phyloP scores from a whole-genome alignment of 176 grass and related monocot species.

The Stipa capillata region DNA sequence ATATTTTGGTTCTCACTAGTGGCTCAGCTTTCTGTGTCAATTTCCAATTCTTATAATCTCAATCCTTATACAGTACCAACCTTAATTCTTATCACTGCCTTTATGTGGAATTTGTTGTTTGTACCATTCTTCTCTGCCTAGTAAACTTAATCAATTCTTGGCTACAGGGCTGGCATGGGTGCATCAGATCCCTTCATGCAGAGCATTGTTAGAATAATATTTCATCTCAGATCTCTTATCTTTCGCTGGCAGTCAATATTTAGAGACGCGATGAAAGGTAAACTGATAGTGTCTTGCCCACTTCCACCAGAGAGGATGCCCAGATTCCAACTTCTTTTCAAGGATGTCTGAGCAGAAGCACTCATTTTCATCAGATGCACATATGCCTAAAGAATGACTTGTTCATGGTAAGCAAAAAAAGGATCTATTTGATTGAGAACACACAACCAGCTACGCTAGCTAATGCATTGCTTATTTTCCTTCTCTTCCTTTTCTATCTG shows the following conservation, averaged over 20 bases:
- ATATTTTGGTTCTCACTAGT: no score
- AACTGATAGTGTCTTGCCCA: constrained; percentile 76
- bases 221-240: background rate
- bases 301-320: constrained; percentile 77
- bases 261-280: constrained; percentile 92
- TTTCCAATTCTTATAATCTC: background rate
- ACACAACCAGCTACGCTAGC: background rate
- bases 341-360: constrained; percentile 43
- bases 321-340: constrained; percentile 84
- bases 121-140: background rate
- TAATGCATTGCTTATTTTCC: background rate
- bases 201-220: background rate
- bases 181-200: no score
- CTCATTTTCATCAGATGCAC: background rate
- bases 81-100: background rate
- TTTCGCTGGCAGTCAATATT: constrained; percentile 71
- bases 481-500: background rate
- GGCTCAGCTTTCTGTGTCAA: background rate
- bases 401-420: background rate
- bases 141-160: background rate
- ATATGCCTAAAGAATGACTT: background rate
- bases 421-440: background rate
- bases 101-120: background rate
- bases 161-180: no score
- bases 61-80: background rate